phyloP scores from a whole-genome alignment of 2,329 filamentous ascomycete species.

The Alternaria postmessia region DNA sequence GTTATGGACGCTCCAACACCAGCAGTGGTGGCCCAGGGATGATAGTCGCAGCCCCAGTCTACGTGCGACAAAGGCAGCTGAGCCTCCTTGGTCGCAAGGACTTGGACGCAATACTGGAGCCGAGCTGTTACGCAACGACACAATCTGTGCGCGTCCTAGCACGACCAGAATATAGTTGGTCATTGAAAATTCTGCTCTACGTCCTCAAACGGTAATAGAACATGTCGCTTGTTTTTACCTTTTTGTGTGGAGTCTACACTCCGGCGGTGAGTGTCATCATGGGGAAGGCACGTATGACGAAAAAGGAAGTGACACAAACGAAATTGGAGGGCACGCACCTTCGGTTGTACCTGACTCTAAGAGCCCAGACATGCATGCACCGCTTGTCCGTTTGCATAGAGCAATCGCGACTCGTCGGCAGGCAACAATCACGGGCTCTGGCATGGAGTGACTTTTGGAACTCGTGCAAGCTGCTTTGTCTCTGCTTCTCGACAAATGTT shows the following conservation, averaged over 20 bases:
- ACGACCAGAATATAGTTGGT: neutral
- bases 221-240: neutral
- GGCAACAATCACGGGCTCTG: constrained; percentile 26
- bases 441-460: constrained; percentile 5
- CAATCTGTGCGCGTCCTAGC: neutral
- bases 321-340: constrained; percentile 41
- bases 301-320: constrained; percentile 30
- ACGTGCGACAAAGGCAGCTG: neutral
- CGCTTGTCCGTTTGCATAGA: constrained; percentile 16
- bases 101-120: neutral
- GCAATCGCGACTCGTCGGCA: constrained; percentile 18
- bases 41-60: neutral
- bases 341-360: constrained; percentile 21
- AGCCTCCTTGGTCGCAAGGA: neutral
- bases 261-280: neutral
- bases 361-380: constrained; percentile 17
- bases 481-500: constrained; percentile 6
- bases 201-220: neutral
- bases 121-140: neutral
- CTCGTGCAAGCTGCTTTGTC: neutral
- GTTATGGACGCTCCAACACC: neutral
- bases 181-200: neutral
- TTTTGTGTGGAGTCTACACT: neutral
- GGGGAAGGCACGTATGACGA: constrained; percentile 15
- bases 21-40: neutral